These are phyloP conservation scores for Citrus glauca DNA, from an alignment of 345 rosid genomes.

Conservation along the genomic window DNA sequence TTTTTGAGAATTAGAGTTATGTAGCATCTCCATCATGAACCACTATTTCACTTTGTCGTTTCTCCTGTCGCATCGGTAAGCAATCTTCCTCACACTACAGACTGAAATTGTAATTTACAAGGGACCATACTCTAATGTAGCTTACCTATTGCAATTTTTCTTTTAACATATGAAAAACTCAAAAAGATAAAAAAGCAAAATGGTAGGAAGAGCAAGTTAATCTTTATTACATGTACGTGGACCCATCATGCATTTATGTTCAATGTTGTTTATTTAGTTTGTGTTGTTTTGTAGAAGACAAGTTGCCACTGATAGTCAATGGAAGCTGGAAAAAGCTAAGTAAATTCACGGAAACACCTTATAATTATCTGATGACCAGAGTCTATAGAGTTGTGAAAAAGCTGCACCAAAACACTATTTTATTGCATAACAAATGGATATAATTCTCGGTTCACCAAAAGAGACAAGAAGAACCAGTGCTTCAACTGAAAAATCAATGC, in stretches of 20 bases:
- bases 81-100: conserved; percentile 7
- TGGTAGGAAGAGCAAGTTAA: no score
- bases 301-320: conserved; percentile 9
- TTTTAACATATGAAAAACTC: neutral
- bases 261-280: neutral
- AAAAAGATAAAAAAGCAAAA: no score
- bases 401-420: neutral
- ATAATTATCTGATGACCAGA: neutral
- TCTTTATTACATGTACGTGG: neutral
- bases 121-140: neutral
- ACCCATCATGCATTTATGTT: neutral
- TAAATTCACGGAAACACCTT: neutral
- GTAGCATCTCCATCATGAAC: conserved; percentile 4
- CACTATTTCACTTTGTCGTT: neutral
- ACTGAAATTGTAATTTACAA: neutral
- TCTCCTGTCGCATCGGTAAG: neutral
- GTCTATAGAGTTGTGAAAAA: neutral
- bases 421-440: neutral
- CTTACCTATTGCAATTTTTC: neutral
- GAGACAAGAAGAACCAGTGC: neutral
- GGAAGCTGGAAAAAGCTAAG: neutral
- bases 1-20: neutral
- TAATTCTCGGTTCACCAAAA: neutral
- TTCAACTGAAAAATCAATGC: conserved; percentile 2
- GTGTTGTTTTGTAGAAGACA: neutral